A percentile compares a stretch with the other conserved stretches of the same genome.
These are phyloP conservation scores for Aspergillus japonicus DNA, from an alignment of 2,329 filamentous ascomycete genomes.

Conservation along the genomic window DNA sequence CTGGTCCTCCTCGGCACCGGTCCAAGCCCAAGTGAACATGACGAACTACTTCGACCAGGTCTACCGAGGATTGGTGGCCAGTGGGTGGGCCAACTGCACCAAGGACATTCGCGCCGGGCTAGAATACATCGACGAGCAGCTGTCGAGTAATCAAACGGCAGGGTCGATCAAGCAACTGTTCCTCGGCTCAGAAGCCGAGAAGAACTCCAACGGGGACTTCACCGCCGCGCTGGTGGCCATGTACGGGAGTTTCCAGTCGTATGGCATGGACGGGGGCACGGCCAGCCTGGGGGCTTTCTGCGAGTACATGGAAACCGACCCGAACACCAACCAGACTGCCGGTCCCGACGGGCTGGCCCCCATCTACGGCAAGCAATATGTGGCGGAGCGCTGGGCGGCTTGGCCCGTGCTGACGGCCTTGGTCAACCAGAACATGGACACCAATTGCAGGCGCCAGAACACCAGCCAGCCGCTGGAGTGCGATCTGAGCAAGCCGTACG, in stretches of 20 bases:
- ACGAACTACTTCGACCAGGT: conserved; percentile 53
- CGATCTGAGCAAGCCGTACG: conserved; percentile 35
- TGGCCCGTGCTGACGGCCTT: conserved; percentile 39
- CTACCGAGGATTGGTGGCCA: conserved; percentile 48
- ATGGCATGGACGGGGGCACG: conserved; percentile 42
- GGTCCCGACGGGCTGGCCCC: conserved; percentile 44
- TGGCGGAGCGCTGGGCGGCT: conserved; percentile 43
- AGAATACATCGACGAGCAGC: conserved; percentile 49
- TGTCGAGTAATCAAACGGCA: conserved; percentile 37
- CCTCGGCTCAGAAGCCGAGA: conserved; percentile 47
- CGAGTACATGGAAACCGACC: conserved; percentile 47
- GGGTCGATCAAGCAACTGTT: conserved; percentile 49
- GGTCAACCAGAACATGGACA: conserved; percentile 42
- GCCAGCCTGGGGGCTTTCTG: conserved; percentile 45
- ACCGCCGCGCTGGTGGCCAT: conserved; percentile 43
- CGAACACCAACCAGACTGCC: conserved; percentile 34
- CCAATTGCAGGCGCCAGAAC: conserved; percentile 41
- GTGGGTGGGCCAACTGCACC: conserved; percentile 53
- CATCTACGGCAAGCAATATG: conserved; percentile 41
- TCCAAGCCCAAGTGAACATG: conserved; percentile 52
- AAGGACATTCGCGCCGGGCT: conserved; percentile 51
- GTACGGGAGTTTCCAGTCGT: conserved; percentile 46
- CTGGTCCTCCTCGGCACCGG: conserved; percentile 44
- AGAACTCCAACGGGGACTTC: conserved; percentile 50
- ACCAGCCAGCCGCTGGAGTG: conserved; percentile 32